Base-by-base conservation (phyloP, 1,284 basidiomycete genomes). In the Acaromyces ingoldii region DNA sequence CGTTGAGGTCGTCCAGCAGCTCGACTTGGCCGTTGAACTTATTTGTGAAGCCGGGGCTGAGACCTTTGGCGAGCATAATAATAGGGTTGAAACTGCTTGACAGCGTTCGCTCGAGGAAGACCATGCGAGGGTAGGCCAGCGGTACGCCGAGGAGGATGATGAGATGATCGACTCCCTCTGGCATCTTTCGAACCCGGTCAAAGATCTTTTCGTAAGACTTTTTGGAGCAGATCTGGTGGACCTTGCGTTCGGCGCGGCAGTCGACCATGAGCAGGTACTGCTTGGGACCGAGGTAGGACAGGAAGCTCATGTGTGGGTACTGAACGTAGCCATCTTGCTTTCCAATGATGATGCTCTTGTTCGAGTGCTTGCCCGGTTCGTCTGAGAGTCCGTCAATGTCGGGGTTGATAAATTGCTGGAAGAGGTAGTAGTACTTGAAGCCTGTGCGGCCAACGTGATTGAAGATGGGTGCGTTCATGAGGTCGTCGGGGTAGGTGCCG, bases 401-500 rank as follows among this genome's bases (percentile, higher is more conserved):
- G 40, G 68, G 64, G 52, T 64, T 56, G 56, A 72, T 52, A 38
- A 72, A 72, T 11, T 67, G 63, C 59, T 74, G 72, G 65, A 74
- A 74, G 37, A 74, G 65, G 31, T 71, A 58, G 58, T 72, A 74
- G 59, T 57, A 74, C 37, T 67, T 71, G 60, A 66, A 71, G 30
- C 70, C 72, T 9, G 60, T 58, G 6, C 42, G 36, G 11, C 70
- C 72, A 26, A 72, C 60, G 17, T 51, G 43, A 53, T 70, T 72
- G 60, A 74, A 74, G 28, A 74, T 59, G 24, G 62, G 57, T 1
- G 70, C 58, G 15, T 45, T 39, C 70, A 72, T 72, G 24, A 72
- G 55, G 5, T 68, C 59, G 48, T 74, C 70, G 0, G 67, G 55
- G 36, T 75, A 90, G 65, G 87, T 89, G 60, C 89, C 89, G 72